Evolutionary conservation across 352 stramenopile genomes (phyloP).

Genomic region (Hyaloperonospora arabidopsidis): DNA sequence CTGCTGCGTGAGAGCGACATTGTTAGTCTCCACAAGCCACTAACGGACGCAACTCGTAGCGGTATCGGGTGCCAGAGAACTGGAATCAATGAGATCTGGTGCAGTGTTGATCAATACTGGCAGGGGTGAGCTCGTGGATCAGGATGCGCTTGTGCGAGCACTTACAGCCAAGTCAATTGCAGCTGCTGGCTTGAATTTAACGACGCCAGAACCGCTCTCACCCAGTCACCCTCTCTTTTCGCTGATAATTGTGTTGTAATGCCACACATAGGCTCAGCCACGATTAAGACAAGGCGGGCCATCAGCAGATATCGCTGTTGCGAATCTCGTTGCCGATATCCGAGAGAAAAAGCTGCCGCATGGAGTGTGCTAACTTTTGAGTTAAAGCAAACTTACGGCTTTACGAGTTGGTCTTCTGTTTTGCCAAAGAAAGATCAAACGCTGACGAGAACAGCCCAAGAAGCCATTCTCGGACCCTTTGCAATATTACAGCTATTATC

Average conservation of each 20-base stretch:
- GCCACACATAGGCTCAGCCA: slow-evolving; percentile 48
- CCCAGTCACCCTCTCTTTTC: slow-evolving; percentile 60
- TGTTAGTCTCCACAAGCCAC: slow-evolving; percentile 78
- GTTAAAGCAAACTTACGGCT: neutral
- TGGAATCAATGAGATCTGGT: slow-evolving; percentile 74
- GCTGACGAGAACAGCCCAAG: too few relatives aligned
- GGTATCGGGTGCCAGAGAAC: slow-evolving; percentile 65
- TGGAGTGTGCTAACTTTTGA: slow-evolving; percentile 25
- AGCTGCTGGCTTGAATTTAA: slow-evolving; percentile 78
- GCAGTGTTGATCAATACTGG: slow-evolving; percentile 91
- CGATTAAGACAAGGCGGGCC: slow-evolving; percentile 57
- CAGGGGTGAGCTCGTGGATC: slow-evolving; percentile 86
- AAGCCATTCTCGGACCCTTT: too few relatives aligned
- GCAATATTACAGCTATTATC: too few relatives aligned
- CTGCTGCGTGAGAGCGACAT: slow-evolving; percentile 79
- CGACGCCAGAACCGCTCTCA: slow-evolving; percentile 85
- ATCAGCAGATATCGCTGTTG: slow-evolving; percentile 71
- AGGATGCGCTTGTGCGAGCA: slow-evolving; percentile 55
- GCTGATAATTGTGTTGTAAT: slow-evolving; percentile 61
- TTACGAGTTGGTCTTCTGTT: too few relatives aligned
- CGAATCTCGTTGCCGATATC: slow-evolving; percentile 54
- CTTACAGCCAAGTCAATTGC: slow-evolving; percentile 40
- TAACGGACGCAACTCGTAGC: slow-evolving; percentile 62
- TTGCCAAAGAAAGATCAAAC: too few relatives aligned
- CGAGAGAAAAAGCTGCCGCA: slow-evolving; percentile 35